phyloP scores from a whole-genome alignment of 2,329 filamentous ascomycete species.

The Thyridium curvatum region DNA sequence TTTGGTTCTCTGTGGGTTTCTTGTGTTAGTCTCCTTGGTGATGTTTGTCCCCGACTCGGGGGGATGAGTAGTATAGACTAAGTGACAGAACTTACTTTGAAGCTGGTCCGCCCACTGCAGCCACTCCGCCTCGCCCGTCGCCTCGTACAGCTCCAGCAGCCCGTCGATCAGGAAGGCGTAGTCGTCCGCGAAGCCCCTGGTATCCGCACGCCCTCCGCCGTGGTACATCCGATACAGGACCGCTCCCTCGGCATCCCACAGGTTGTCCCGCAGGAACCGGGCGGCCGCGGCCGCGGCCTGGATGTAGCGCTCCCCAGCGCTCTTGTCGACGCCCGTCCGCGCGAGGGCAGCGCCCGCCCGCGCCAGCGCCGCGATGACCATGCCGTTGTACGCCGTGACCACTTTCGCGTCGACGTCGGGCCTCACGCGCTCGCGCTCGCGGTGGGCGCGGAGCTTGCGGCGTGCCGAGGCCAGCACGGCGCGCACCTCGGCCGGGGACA shows the following conservation, averaged over 20 bases:
- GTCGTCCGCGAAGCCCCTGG: constrained; percentile 81
- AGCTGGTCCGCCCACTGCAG: constrained; percentile 76
- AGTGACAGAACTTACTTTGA: constrained; percentile 50
- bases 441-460: constrained; percentile 61
- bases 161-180: constrained; percentile 86
- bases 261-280: constrained; percentile 62
- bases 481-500: constrained; percentile 63
- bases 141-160: constrained; percentile 76
- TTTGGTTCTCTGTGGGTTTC: constrained; percentile 56
- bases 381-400: constrained; percentile 79
- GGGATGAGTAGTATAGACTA: neutral
- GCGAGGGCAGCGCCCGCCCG: constrained; percentile 62
- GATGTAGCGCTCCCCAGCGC: constrained; percentile 55
- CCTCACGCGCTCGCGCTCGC: constrained; percentile 66
- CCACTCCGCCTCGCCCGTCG: constrained; percentile 69
- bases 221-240: constrained; percentile 71
- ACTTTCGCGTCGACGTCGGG: constrained; percentile 86
- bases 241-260: constrained; percentile 61
- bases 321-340: constrained; percentile 42
- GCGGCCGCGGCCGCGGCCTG: constrained; percentile 62
- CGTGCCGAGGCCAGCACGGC: constrained; percentile 62
- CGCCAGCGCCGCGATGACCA: constrained; percentile 79
- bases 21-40: constrained; percentile 4
- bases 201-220: constrained; percentile 55
- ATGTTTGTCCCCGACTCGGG: neutral